Conservation (phyloP, 2,329 filamentous ascomycete genomes). For the Phialemonium atrogriseum region DNA sequence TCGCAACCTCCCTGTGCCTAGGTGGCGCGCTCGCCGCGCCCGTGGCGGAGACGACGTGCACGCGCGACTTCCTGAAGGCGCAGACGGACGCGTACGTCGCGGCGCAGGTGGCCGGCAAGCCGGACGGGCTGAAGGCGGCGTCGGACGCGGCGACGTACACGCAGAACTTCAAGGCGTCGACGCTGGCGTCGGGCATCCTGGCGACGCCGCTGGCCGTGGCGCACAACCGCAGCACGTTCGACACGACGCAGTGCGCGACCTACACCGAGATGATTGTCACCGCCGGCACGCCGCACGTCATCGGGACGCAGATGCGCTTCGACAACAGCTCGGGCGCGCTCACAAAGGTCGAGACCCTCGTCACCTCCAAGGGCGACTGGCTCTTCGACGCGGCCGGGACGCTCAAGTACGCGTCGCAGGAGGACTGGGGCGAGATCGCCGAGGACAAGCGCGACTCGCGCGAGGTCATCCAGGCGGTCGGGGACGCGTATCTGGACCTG, state of each 20-base stretch:
- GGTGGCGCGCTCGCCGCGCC: conserved; percentile 5
- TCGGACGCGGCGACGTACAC: conserved; percentile 16
- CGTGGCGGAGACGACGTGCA: conserved; percentile 7
- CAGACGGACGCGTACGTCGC: conserved; percentile 13
- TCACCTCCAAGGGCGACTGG: conserved; percentile 27
- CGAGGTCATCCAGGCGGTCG: conserved; percentile 25
- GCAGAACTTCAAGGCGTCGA: conserved; percentile 23
- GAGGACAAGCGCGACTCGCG: conserved; percentile 22
- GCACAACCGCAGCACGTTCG: conserved; percentile 26
- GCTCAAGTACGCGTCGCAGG: conserved; percentile 23
- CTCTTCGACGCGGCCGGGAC: conserved; percentile 28
- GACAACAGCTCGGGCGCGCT: conserved; percentile 12
- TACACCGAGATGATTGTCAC: conserved; percentile 27
- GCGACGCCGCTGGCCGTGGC: conserved; percentile 22
- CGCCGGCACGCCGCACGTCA: conserved; percentile 22
- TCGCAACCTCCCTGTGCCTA: conserved; percentile 1
- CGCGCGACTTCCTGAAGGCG: conserved; percentile 11
- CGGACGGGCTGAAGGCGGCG: conserved; percentile 6
- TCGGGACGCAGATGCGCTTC: conserved; percentile 27
- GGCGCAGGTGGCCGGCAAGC: conserved; percentile 14
- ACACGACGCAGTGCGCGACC: conserved; percentile 27
- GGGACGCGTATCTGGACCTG: conserved; percentile 27
- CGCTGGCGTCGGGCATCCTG: conserved; percentile 21
- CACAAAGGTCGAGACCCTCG: conserved; percentile 19
- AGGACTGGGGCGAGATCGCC: conserved; percentile 24